Base-by-base conservation (phyloP, 2,329 filamentous ascomycete species). In the Fusarium buharicum region DNA sequence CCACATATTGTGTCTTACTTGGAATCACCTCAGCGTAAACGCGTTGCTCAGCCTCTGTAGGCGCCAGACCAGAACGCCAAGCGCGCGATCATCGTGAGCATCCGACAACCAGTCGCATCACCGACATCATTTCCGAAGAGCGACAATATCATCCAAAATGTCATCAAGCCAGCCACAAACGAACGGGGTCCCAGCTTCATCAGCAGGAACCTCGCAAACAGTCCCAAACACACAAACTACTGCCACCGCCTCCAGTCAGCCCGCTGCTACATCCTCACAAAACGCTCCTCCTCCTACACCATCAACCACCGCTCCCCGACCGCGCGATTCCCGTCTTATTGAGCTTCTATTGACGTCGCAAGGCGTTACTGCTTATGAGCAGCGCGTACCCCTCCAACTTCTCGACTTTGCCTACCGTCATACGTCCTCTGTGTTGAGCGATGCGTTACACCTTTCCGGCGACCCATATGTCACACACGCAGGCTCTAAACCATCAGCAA, bases 401-500 rank as follows among this genome's bases (percentile, higher is more conserved):
- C 87, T 95, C 74, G 91, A 95, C 79, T 94, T 94, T 73, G 90
- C 91, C 44, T 95, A 95, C 82, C 87, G 91, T 33, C 91, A 93
- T 81, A 91, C 89, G 10, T 87, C 86, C 2, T 84, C 85, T 54
- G 82, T 93, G 31, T 85, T 93, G 17, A 86, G 81, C 65, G 90
- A 93, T 77, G 88, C 87, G 7, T 77, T 91, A 14, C 88, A 90
- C 70, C 84, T 91, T 22, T 82, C 84, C 6, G 83, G 85, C 7
- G 89, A 92, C 74, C 89, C 89, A 8, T 90, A 91, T 77, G 81
- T 85, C 17, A 77, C 81, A 7, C 82, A 86, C 52, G 84, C 84
- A 3, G 84, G 84, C 51, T 72, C 79, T 6, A 81, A 81, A 62
- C 81, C 84, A 3, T 81, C 80, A 34, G 82, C 77, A 7, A 72